A percentile compares a stretch with the other conserved stretches of the same genome.
These are phyloP conservation scores for Danielia oregonensis DNA, from an alignment of 805 yeast genomes.

Conservation along the genomic window DNA sequence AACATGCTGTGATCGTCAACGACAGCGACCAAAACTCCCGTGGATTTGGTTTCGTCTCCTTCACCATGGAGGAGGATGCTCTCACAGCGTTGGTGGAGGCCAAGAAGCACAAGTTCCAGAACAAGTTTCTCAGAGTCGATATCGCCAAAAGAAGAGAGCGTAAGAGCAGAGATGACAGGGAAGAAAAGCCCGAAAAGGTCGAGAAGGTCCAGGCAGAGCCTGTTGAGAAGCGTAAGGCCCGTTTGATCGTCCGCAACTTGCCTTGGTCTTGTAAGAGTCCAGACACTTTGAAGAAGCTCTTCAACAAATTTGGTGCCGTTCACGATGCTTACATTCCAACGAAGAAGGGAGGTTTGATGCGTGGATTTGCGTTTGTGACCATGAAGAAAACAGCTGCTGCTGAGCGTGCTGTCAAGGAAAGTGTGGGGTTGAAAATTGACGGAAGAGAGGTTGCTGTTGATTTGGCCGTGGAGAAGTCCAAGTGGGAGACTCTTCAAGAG, in stretches of 20 bases:
- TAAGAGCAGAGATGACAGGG: slow-evolving; percentile 26
- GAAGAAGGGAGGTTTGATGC: slow-evolving; percentile 81
- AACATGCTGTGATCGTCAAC: slow-evolving; percentile 87
- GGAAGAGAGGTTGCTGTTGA: slow-evolving; percentile 93
- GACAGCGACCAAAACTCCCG: slow-evolving; percentile 74
- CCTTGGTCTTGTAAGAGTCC: slow-evolving; percentile 94
- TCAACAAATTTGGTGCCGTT: slow-evolving; percentile 79
- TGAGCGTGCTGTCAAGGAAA: slow-evolving; percentile 71
- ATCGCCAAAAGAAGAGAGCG: slow-evolving; percentile 92
- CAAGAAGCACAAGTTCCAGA: slow-evolving; percentile 62
- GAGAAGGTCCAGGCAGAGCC: slow-evolving; percentile 19
- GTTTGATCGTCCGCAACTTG: slow-evolving; percentile 83
- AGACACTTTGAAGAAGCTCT: slow-evolving; percentile 62
- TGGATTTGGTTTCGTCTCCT: slow-evolving; percentile 96
- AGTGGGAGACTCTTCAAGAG: slow-evolving; percentile 63
- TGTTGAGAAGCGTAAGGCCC: slow-evolving; percentile 76
- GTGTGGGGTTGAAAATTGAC: slow-evolving; percentile 72
- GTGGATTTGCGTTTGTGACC: slow-evolving; percentile 92
- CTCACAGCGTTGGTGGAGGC: slow-evolving; percentile 65
- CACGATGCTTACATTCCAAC: slow-evolving; percentile 86
- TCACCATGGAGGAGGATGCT: slow-evolving; percentile 82
- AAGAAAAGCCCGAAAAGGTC: slow-evolving; percentile 8
- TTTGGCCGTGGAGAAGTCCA: slow-evolving; percentile 83
- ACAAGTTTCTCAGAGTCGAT: slow-evolving; percentile 69
- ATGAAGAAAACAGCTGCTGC: slow-evolving; percentile 81